phyloP scores from a whole-genome alignment of 768 basidiomycete genomes.

The Fibroporia radiculosa region DNA sequence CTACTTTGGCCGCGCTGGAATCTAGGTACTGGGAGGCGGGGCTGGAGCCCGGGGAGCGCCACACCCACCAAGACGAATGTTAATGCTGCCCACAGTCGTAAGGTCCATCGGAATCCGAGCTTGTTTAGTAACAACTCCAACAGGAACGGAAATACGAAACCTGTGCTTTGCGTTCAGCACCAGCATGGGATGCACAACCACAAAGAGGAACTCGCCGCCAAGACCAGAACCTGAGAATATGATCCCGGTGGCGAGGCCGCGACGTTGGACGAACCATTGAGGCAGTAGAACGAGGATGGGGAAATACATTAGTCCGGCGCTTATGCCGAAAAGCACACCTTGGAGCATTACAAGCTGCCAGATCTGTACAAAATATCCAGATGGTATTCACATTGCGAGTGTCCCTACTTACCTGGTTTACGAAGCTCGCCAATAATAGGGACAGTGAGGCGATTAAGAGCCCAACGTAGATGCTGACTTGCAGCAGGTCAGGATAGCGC shows the following conservation, averaged over 20 bases:
- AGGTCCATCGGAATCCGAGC: slow-evolving; percentile 15
- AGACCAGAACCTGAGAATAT: slow-evolving; percentile 19
- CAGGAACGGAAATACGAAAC: slow-evolving; percentile 16
- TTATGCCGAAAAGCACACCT: slow-evolving; percentile 16
- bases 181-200: neutral
- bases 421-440: slow-evolving; percentile 17
- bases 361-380: slow-evolving; percentile 5
- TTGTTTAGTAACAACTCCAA: slow-evolving; percentile 12
- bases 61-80: slow-evolving; percentile 10
- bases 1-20: slow-evolving; percentile 9
- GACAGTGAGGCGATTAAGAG: slow-evolving; percentile 10
- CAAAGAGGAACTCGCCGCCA: slow-evolving; percentile 9
- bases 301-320: slow-evolving; percentile 13
- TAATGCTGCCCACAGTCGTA: slow-evolving; percentile 15
- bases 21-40: slow-evolving; percentile 17
- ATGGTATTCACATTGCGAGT: neutral
- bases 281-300: slow-evolving; percentile 13
- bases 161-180: neutral
- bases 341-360: slow-evolving; percentile 18
- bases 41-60: slow-evolving; percentile 13
- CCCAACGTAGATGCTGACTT: slow-evolving; percentile 11
- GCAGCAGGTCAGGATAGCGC: slow-evolving; percentile 15
- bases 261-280: slow-evolving; percentile 17
- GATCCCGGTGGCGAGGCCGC: slow-evolving; percentile 17
- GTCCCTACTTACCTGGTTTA: slow-evolving; percentile 7